Evolutionary conservation across 495 filamentous ascomycete genomes (phyloP), one percentile per base, ranked within the genome.

Genomic region (Penicillium odoratum): DNA sequence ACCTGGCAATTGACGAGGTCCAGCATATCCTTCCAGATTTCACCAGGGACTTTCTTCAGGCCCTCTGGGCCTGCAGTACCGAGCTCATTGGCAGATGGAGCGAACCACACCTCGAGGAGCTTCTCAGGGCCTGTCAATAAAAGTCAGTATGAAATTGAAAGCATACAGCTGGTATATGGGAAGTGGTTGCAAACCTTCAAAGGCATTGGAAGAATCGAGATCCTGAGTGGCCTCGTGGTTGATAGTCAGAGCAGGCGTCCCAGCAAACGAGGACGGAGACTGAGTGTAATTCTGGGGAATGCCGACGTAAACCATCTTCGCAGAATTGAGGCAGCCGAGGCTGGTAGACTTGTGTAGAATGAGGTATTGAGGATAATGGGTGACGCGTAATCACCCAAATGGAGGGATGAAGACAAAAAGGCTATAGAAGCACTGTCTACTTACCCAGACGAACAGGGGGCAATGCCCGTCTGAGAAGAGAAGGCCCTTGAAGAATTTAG

Each of bases 1-100:
- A 99, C 92, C 72, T 98, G 95, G 85, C 95, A 99, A 68, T 96
- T 93, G 76, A 99, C 95, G 57, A 96, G 80, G 63, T 98, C 94
- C 36, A 99, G 82, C 94, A 99, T 97, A 53, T 87, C 87, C 76
- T 94, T 93, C 95, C 95, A 99, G 53, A 85, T 87, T 29, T 93
- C 88, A 31, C 84, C 79, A 15, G 86, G 75, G 30, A 99, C 93
- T 7, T 84, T 85, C 78, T 98, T 99, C 67, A 99, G 74, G 31
- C 95, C 95, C 64, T 83, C 77, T 16, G 88, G 87, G 53, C 83
- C 83, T 25, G 86, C 84, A 36, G 83, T 80, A 3, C 83, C 79
- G 1, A 94, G 89, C 10, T 96, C 84, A 50, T 86, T 78, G 21
- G 92, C 78, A 63, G 88, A 90, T 7, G 95, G 87, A 36, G 88